Conservation (phyloP, 148 eudicot genomes). For the Hydrangea macrophylla region DNA sequence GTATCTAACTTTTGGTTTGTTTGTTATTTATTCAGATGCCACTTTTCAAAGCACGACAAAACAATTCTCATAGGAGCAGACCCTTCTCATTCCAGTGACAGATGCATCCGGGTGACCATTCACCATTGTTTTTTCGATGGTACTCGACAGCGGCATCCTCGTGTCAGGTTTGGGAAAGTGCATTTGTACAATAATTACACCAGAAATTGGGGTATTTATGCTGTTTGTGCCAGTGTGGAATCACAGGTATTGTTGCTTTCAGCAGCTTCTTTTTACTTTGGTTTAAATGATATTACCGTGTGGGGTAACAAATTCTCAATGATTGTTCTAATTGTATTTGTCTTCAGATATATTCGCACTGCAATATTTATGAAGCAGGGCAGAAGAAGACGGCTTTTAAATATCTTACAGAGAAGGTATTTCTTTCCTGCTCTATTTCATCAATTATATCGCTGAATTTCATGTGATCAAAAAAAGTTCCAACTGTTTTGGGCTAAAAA, state of each 20-base stretch:
- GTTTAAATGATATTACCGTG: neutral
- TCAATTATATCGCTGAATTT: neutral
- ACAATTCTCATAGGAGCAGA: conserved; percentile 94
- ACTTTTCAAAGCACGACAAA: conserved; percentile 75
- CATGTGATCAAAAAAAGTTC: neutral
- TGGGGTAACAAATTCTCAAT: neutral
- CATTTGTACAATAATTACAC: conserved; percentile 93
- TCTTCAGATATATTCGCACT: conserved; percentile 78
- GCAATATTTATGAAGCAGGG: conserved; percentile 92
- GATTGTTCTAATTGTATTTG: neutral
- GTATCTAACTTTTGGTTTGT: neutral
- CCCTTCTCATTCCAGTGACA: too few species aligned
- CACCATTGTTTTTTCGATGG: conserved; percentile 95
- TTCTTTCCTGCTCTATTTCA: neutral
- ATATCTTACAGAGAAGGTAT: conserved; percentile 84
- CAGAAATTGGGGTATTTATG: conserved; percentile 87
- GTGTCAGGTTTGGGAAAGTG: conserved; percentile 83
- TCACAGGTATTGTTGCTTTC: conserved; percentile 53
- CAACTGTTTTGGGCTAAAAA: neutral
- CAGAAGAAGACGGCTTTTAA: conserved; percentile 69
- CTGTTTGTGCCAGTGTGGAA: conserved; percentile 94
- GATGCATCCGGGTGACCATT: too few species aligned
- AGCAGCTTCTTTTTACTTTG: neutral
- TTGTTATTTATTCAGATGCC: conserved; percentile 51
- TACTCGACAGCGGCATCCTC: conserved; percentile 89